Percentiles rank a stretch among this genome's conserved stretches.
Evolutionary conservation across 1,284 basidiomycete genomes (phyloP).

Genomic region (Fomes fomentarius): DNA sequence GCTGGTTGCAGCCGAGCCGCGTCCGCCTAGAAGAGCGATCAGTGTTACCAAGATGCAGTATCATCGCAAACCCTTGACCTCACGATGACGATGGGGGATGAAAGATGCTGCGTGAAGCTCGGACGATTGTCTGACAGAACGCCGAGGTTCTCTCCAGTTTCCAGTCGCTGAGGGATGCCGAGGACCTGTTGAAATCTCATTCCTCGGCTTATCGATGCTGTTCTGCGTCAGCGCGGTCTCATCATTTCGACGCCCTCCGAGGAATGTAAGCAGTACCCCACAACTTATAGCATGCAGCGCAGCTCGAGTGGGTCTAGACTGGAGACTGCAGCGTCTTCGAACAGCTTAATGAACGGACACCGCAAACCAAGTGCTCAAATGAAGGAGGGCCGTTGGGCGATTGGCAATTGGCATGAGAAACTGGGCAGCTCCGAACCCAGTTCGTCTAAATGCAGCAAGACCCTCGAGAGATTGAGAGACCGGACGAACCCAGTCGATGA

Average conservation of each 20-base stretch:
- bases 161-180: too few species aligned
- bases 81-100: constrained; percentile 1
- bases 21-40: constrained; percentile 1
- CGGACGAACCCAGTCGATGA: not conserved
- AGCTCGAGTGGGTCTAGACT: too few species aligned
- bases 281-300: too few species aligned
- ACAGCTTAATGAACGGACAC: too few species aligned
- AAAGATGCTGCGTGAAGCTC: not conserved
- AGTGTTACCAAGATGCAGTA: not conserved
- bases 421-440: too few species aligned
- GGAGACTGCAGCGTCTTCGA: too few species aligned
- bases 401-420: too few species aligned
- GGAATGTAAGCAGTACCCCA: not conserved
- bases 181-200: not conserved
- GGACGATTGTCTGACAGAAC: not conserved
- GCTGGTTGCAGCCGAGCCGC: not conserved
- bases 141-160: not conserved
- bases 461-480: not conserved
- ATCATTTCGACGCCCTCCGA: not conserved
- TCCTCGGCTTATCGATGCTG: not conserved
- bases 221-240: not conserved
- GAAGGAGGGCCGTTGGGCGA: too few species aligned
- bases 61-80: constrained; percentile 7
- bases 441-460: too few species aligned
- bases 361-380: too few species aligned